Conservation (phyloP, 495 filamentous ascomycete species). For the Parathielavia hyrcaniae region DNA sequence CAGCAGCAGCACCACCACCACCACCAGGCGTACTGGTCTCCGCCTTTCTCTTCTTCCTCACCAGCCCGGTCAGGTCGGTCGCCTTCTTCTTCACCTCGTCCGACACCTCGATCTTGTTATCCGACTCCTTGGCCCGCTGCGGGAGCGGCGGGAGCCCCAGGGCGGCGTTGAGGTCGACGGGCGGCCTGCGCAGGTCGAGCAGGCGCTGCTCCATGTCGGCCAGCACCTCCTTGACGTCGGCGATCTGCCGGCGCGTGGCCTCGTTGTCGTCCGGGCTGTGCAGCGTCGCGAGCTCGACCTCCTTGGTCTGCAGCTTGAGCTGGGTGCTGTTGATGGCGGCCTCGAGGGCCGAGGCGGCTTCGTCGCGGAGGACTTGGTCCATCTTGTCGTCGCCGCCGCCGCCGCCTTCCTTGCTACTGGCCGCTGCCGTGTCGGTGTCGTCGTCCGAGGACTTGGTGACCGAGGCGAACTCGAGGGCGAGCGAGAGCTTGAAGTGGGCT, state of each 20-base stretch:
- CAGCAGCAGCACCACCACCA: slow-evolving; percentile 45
- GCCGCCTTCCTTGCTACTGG: slow-evolving; percentile 25
- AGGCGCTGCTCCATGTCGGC: slow-evolving; percentile 72
- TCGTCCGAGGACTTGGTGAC: slow-evolving; percentile 58
- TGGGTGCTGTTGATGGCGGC: slow-evolving; percentile 73
- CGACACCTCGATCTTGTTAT: slow-evolving; percentile 57
- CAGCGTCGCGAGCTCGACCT: slow-evolving; percentile 52
- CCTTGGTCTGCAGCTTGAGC: slow-evolving; percentile 67
- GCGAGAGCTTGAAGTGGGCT: slow-evolving; percentile 90
- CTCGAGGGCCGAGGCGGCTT: slow-evolving; percentile 73
- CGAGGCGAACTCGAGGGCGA: slow-evolving; percentile 89
- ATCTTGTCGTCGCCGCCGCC: slow-evolving; percentile 17
- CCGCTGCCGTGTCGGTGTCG: slow-evolving; percentile 28
- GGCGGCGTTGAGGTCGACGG: slow-evolving; percentile 55
- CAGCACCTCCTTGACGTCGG: slow-evolving; percentile 80
- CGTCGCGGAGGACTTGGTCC: slow-evolving; percentile 64
- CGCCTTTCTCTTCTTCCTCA: slow-evolving; percentile 66
- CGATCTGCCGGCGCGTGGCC: slow-evolving; percentile 58
- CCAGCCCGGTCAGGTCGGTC: slow-evolving; percentile 79
- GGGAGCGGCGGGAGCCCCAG: slow-evolving; percentile 38
- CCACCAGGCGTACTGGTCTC: slow-evolving; percentile 29
- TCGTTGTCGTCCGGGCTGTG: slow-evolving; percentile 52
- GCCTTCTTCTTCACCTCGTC: slow-evolving; percentile 74
- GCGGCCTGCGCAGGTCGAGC: slow-evolving; percentile 65
- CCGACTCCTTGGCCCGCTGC: slow-evolving; percentile 56